phyloP scores from a whole-genome alignment of 2,329 filamentous ascomycete species.

The Blumeria graminis region DNA sequence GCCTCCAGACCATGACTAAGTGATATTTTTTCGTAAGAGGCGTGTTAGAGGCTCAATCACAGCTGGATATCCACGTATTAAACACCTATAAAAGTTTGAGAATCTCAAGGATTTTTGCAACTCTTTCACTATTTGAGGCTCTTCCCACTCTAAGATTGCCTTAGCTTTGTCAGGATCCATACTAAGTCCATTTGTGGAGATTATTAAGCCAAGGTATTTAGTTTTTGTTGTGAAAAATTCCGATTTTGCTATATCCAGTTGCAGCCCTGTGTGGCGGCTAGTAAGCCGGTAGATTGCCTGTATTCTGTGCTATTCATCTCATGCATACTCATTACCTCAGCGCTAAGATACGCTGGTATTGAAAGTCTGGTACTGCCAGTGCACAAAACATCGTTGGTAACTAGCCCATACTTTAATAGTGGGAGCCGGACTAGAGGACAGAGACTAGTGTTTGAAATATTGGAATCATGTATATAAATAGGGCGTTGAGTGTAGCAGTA shows the following conservation, averaged over 20 bases:
- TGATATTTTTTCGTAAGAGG: not conserved
- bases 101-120: not conserved
- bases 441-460: no score
- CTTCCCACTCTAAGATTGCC: not conserved
- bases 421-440: no score
- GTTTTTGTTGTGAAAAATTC: conserved; percentile 1
- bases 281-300: no score
- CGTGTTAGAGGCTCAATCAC: not conserved
- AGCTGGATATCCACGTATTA: not conserved
- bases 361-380: no score
- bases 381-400: no score
- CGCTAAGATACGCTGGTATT: no score
- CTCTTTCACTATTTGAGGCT: not conserved
- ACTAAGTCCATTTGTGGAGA: not conserved
- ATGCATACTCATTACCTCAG: no score
- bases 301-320: no score
- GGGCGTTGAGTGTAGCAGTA: no score
- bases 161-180: not conserved
- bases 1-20: not conserved
- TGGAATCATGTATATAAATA: no score
- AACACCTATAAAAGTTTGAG: not conserved
- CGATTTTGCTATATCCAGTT: conserved; percentile 2
- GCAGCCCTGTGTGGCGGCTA: no score
- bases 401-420: no score
- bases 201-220: conserved; percentile 1